Evolutionary conservation across 2,329 filamentous ascomycete genomes (phyloP), one percentile per base, ranked within the genome.

Genomic region (Colletotrichum godetiae): DNA sequence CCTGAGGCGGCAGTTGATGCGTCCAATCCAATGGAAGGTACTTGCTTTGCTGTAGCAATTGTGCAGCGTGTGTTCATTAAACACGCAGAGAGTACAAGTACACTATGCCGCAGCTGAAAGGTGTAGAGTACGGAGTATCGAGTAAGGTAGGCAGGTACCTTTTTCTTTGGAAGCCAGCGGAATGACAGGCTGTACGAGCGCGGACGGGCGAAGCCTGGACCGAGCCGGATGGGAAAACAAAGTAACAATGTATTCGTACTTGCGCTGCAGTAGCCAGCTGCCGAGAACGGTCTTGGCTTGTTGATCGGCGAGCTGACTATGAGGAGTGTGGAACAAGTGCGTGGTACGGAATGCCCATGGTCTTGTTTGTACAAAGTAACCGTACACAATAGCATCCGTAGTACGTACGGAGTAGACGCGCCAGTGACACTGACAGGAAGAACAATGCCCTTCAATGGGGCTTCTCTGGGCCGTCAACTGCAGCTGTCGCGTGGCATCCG

Each of bases 1-100:
- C 60, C 46, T 29, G 59, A 59, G 59, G 58, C 59, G 65, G 53
- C 53, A 73, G 66, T 73, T 60, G 42, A 61, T 67, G 56, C 42
- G 33, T 15, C 24, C 57, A 62, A 53, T 29, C 29, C 31, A 63
- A 61, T 22, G 58, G 10, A 35, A 31, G 59, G n/a, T 13, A 49
- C 7, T 49, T 62, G 27, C 42, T 27, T 12, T 4, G 22, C 27
- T 56, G 12, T 49, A 42, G 1, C 12, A 19, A 8, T 7, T 24
- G 58, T 19, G 13, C 33, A 24, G 33, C 33, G 35, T 61, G 3
- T 49, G 19, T 49, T 22, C 4, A n/a, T 19, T 19, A 42, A 13
- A 42, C 37, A 19, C 37, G 19, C 13, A 15, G 13, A 42, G 37
- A 49, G 42, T n/a, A 49, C 19, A 49, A 22, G 42, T 49, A 22